Evolutionary conservation across 371 early-diverging fungal species (phyloP).

Genomic region (Mucor velutinosus): DNA sequence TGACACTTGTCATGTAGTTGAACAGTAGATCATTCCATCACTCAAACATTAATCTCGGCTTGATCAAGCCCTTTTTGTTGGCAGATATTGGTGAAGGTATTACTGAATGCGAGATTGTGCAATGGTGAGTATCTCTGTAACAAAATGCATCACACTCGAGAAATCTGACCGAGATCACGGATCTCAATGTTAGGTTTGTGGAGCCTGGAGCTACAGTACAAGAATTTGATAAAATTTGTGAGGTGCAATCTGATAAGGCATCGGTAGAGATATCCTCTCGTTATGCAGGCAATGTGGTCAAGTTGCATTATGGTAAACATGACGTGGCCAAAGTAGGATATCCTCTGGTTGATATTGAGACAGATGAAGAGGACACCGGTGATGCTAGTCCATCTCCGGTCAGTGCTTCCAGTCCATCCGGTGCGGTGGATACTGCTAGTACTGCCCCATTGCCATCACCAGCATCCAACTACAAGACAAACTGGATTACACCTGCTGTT

Average conservation of each 20-base stretch:
- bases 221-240: constrained; percentile 94
- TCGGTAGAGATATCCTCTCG: constrained; percentile 97
- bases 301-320: constrained; percentile 81
- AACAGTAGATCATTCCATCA: constrained; percentile 4
- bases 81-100: constrained; percentile 99
- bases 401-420: not conserved
- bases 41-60: not conserved
- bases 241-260: constrained; percentile 98
- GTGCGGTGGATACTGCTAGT: no score
- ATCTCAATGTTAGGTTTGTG: constrained; percentile 69
- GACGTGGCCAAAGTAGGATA: constrained; percentile 92
- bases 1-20: not conserved
- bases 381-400: not conserved
- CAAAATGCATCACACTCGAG: no score
- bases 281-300: constrained; percentile 81
- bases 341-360: constrained; percentile 93
- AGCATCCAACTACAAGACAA: not conserved
- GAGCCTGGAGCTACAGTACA: constrained; percentile 84
- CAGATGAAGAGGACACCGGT: constrained; percentile 44
- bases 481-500: constrained; percentile 86
- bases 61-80: constrained; percentile 77
- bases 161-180: not conserved
- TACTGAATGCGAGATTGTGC: constrained; percentile 94
- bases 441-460: not conserved
- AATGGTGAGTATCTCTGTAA: constrained; percentile 80